Base-by-base conservation (phyloP, 176 grass and related monocot species). In the Olyra latifolia region DNA sequence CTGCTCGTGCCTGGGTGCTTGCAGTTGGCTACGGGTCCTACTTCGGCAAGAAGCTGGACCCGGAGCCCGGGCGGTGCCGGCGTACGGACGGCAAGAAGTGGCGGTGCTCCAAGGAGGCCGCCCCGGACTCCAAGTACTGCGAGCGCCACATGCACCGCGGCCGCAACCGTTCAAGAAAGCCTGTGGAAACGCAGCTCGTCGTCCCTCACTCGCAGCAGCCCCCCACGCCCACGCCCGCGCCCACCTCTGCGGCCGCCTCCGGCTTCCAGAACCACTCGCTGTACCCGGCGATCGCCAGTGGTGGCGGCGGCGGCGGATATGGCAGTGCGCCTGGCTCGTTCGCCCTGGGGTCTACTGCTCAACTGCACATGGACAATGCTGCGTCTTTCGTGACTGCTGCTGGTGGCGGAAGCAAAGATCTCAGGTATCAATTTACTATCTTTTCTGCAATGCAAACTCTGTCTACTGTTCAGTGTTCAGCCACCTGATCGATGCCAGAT, bases 31-130 rank as follows among this genome's bases (percentile, higher is more conserved):
- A 92, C 59, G 89, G 85, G 1, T 80, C 89, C 81, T 94, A 94
- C 80, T 90, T 94, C 9, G 95, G 92, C 32, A 98, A 94, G 92
- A 98, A 98, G 79, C 71, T 97, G 68, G 94, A 97, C 55, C 91
- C 91, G 38, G 94, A 97, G 83, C 91, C 94, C 5, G 94, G 94
- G 29, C 83, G 94, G 69, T 97, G 94, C 91, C 91, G 94, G 52
- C 88, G 94, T 57, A 97, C 94, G n/a, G 94, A 97, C 65, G 94
- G 94, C n/a, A 97, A 97, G 84, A 97, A 97, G 83, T 97, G 94
- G 94, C 89, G 94, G 82, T 97, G 94, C 78, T 69, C 95, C 45
- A 98, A 98, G 92, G 87, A 92, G 82, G 89, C 95, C 43, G 84
- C 85, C 4, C 92, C 86, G 32, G 95, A 98, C 71, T 98, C 95